A percentile compares a stretch with the other conserved stretches of the same genome.
These are phyloP conservation scores for Calycina herbarum DNA, from an alignment of 2,329 filamentous ascomycete species.

Conservation along the genomic window DNA sequence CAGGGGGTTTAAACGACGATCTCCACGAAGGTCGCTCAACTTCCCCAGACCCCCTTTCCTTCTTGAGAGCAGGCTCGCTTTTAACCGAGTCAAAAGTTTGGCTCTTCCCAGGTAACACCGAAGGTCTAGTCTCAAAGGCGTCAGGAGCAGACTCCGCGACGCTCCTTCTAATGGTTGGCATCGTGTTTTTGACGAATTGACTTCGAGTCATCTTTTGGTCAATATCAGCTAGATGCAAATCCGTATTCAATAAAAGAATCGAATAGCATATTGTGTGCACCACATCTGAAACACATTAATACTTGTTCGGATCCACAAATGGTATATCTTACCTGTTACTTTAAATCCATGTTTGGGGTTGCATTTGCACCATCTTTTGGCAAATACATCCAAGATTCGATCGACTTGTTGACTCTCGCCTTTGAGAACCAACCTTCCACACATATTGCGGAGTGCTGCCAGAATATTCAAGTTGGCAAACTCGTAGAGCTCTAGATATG, in stretches of 20 bases:
- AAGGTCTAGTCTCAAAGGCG: slow-evolving; percentile 56
- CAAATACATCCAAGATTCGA: slow-evolving; percentile 86
- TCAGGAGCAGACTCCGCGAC: slow-evolving; percentile 71
- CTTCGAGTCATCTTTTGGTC: slow-evolving; percentile 93
- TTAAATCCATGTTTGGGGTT: slow-evolving; percentile 95
- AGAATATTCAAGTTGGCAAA: slow-evolving; percentile 82
- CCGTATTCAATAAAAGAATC: slow-evolving; percentile 90
- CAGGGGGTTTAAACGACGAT: slow-evolving; percentile 36
- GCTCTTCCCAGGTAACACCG: slow-evolving; percentile 48
- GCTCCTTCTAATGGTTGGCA: slow-evolving; percentile 81
- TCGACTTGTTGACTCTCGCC: slow-evolving; percentile 97
- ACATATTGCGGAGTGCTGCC: slow-evolving; percentile 74
- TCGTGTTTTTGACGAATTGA: slow-evolving; percentile 95
- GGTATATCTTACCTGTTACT: slow-evolving; percentile 62
- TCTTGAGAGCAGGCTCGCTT: slow-evolving; percentile 22
- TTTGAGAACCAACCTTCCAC: slow-evolving; percentile 76
- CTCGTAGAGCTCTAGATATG: slow-evolving; percentile 92
- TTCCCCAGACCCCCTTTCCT: slow-evolving; percentile 36
- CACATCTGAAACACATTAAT: slow-evolving; percentile 60
- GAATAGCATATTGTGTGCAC: slow-evolving; percentile 98
- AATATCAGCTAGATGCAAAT: slow-evolving; percentile 92
- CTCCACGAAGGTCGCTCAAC: slow-evolving; percentile 37
- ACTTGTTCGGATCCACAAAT: neutral
- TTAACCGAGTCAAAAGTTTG: slow-evolving; percentile 30
- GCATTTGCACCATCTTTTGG: slow-evolving; percentile 88